Evolutionary conservation across 2,329 filamentous ascomycete species (phyloP).

Genomic region (Xylariaceae sp.): DNA sequence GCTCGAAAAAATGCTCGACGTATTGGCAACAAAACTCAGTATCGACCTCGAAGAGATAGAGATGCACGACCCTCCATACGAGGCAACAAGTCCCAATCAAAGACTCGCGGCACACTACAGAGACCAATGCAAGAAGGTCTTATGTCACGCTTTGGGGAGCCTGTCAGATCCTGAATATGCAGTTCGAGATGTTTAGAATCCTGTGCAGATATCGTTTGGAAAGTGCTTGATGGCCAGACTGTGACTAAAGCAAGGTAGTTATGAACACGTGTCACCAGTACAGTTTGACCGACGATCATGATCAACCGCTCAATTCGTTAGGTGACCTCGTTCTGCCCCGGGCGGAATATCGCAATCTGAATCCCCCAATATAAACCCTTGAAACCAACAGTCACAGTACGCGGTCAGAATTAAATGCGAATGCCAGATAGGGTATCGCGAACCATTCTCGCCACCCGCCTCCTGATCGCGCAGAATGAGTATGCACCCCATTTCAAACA

Average conservation of each 20-base stretch:
- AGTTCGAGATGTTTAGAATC: neutral
- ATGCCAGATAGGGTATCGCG: no score
- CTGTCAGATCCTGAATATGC: conserved; percentile 16
- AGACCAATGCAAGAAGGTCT: conserved; percentile 43
- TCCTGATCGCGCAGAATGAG: no score
- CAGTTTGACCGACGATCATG: no score
- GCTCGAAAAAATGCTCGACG: conserved; percentile 29
- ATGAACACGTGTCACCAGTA: no score
- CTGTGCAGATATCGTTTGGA: neutral
- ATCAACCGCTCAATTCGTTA: no score
- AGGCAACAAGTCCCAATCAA: conserved; percentile 41
- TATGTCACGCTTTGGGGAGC: conserved; percentile 39
- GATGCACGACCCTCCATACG: conserved; percentile 36
- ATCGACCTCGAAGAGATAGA: conserved; percentile 45
- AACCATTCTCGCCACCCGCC: no score
- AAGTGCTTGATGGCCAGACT: neutral
- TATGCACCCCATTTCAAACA: no score
- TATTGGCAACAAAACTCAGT: conserved; percentile 36
- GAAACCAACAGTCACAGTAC: neutral
- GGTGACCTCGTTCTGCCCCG: no score
- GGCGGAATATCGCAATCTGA: no score
- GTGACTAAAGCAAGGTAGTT: neutral
- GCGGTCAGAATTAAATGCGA: neutral
- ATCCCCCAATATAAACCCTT: neutral
- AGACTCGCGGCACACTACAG: conserved; percentile 47